These are phyloP conservation scores for Sclerotinia minor DNA, from an alignment of 2,329 filamentous ascomycete species.

Conservation along the genomic window DNA sequence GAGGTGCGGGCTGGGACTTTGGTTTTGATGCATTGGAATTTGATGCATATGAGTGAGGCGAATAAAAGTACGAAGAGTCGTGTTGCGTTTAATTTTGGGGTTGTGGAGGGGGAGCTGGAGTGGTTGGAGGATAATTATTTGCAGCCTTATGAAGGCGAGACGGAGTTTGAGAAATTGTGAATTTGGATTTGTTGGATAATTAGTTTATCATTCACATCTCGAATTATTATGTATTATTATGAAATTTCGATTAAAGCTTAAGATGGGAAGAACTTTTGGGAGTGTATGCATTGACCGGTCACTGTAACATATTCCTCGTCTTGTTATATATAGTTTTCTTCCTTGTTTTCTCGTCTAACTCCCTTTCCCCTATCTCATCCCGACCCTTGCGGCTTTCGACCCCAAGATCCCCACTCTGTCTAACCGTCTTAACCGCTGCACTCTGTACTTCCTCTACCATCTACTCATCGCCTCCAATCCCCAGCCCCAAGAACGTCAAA, in stretches of 20 bases:
- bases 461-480: conserved; percentile 22
- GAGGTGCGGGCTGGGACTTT: conserved; percentile 14
- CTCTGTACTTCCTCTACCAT: background rate
- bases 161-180: conserved; percentile 14
- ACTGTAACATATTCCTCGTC: background rate
- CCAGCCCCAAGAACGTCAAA: conserved; percentile 60
- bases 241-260: no score
- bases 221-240: no score
- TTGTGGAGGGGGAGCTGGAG: background rate
- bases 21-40: conserved; percentile 21
- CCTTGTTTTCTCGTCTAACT: background rate
- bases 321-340: background rate
- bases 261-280: background rate
- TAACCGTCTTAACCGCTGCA: no score
- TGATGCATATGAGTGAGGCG: conserved; percentile 20
- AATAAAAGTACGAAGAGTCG: conserved; percentile 16
- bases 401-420: background rate
- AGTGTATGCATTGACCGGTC: no score
- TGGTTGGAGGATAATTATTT: conserved; percentile 19
- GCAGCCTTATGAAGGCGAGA: conserved; percentile 11
- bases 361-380: background rate
- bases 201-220: background rate
- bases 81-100: conserved; percentile 13
- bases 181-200: background rate
- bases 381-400: no score